Evolutionary conservation across 2,329 filamentous ascomycete species (phyloP).

Genomic region (Stemphylium beticola): DNA sequence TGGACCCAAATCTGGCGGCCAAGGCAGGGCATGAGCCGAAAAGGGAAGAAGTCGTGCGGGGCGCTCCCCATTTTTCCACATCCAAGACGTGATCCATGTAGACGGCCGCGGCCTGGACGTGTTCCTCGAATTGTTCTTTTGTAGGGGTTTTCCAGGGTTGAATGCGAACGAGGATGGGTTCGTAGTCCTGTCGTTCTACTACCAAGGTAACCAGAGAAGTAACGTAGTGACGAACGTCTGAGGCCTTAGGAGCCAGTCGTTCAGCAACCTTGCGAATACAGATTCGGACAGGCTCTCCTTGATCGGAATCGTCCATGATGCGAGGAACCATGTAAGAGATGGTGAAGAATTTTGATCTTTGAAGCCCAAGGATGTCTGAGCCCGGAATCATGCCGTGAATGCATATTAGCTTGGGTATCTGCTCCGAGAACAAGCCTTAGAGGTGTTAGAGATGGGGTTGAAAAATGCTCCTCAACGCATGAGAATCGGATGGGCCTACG

Average conservation of each 20-base stretch:
- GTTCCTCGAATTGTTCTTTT: neutral
- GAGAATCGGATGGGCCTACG: neutral
- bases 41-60: neutral
- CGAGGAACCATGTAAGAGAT: neutral
- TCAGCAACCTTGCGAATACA: neutral
- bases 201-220: neutral
- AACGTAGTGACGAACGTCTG: neutral
- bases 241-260: neutral
- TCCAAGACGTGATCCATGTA: neutral
- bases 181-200: neutral
- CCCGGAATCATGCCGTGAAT: neutral
- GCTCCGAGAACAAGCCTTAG: neutral
- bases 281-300: neutral
- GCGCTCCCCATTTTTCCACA: neutral
- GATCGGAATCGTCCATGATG: neutral
- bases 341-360: neutral
- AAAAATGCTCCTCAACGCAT: no score
- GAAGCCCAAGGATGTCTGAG: neutral
- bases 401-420: neutral
- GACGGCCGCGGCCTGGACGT: neutral
- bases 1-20: neutral
- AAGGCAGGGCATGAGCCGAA: neutral
- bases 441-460: no score
- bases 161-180: no score
- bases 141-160: neutral